phyloP scores from a whole-genome alignment of 116 monocot species.

The Iris pallida region DNA sequence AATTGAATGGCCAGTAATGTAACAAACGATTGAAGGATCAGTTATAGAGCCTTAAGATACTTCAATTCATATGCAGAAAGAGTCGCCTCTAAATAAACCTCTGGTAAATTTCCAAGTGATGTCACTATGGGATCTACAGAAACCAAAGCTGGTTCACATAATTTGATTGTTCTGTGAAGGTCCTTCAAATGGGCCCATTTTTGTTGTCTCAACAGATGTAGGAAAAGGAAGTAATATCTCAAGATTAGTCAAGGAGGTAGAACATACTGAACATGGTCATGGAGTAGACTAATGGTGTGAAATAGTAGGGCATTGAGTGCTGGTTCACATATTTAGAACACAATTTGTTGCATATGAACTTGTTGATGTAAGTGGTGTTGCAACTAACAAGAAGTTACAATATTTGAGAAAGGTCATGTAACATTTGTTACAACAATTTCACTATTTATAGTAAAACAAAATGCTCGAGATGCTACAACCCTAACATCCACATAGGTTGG shows the following conservation, averaged over 20 bases:
- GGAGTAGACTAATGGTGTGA: not conserved
- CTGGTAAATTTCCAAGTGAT: constrained; percentile 20
- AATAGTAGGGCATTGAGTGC: no score
- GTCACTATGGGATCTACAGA: constrained; percentile 25
- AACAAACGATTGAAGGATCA: not conserved
- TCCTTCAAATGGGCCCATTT: constrained; percentile 33
- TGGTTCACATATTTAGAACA: no score
- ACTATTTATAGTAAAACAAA: no score
- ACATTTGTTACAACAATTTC: no score
- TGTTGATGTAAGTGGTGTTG: no score
- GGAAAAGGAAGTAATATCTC: not conserved
- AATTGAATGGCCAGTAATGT: no score
- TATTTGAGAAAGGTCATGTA: no score
- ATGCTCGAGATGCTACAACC: no score
- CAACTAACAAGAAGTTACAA: no score
- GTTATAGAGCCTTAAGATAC: not conserved
- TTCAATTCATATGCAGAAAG: not conserved
- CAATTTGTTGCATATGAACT: no score
- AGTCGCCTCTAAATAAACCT: constrained; percentile 3
- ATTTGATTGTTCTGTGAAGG: constrained; percentile 32
- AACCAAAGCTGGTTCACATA: constrained; percentile 21
- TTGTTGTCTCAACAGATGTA: constrained; percentile 25
- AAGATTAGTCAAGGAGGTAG: not conserved
- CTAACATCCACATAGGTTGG: no score
- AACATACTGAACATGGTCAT: not conserved